A percentile compares a stretch with the other conserved stretches of the same genome.
phyloP scores from a whole-genome alignment of 768 basidiomycete species.

The Candolleomyces aberdarensis region DNA sequence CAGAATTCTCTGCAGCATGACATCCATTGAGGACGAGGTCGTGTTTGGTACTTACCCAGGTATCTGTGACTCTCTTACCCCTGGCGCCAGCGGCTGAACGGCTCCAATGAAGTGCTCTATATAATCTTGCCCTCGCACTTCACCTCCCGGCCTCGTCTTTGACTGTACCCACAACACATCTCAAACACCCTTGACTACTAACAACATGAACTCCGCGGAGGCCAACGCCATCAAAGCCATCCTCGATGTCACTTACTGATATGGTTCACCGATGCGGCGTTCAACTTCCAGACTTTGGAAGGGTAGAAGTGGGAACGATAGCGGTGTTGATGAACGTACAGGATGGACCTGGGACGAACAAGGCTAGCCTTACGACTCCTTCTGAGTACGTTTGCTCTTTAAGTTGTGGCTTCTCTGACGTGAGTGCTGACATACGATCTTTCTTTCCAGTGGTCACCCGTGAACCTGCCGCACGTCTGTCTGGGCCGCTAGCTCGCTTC shows the following conservation, averaged over 20 bases:
- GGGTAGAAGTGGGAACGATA: conserved; percentile 50
- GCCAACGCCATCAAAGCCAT: conserved; percentile 50
- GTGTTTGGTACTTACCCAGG: too few relatives aligned
- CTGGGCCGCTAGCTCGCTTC: too few relatives aligned
- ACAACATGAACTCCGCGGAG: conserved; percentile 47
- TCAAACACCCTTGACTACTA: conserved; percentile 29
- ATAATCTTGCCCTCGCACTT: conserved; percentile 4
- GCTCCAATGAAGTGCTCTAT: too few relatives aligned
- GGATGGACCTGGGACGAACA: conserved; percentile 42
- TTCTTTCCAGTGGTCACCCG: conserved; percentile 29
- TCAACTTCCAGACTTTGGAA: conserved; percentile 51
- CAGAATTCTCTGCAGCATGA: too few relatives aligned
- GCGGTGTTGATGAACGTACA: conserved; percentile 48
- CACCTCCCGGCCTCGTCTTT: conserved; percentile 32
- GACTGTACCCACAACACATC: conserved; percentile 28
- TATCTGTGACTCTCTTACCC: too few relatives aligned
- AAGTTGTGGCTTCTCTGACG: background rate
- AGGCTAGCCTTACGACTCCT: conserved; percentile 41
- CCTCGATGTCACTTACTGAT: conserved; percentile 38
- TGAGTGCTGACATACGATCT: background rate
- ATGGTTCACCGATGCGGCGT: conserved; percentile 49
- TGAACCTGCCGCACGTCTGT: too few relatives aligned
- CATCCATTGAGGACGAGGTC: too few relatives aligned
- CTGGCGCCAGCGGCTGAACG: too few relatives aligned
- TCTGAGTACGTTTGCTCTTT: conserved; percentile 25